Conservation (phyloP, 306 rosid genomes). For the cucumber (Cucumis sativus) region Cucumber_9930_V3 NC_026660.2:2975001-2975500, state of each 20-base stretch:
- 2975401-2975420: background rate
- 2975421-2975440: background rate
- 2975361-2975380: background rate
- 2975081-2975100: constrained; percentile 3
- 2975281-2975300: no score
- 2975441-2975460: background rate
- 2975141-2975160: background rate
- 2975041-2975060: constrained; percentile 88
- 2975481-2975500: background rate
- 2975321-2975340: background rate
- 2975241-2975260: no score
- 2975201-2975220: no score
- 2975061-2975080: constrained; percentile 78
- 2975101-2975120: background rate
- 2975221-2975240: no score
- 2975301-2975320: no score
- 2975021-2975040: constrained; percentile 88
- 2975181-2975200: no score
- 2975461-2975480: background rate
- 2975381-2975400: no score
- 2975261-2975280: no score
- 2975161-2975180: no score
- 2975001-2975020: constrained; percentile 93
- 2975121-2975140: background rate
- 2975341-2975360: background rate